Evolutionary conservation across 495 filamentous ascomycete genomes (phyloP).

Genomic region (Annulohypoxylon maeteangense): DNA sequence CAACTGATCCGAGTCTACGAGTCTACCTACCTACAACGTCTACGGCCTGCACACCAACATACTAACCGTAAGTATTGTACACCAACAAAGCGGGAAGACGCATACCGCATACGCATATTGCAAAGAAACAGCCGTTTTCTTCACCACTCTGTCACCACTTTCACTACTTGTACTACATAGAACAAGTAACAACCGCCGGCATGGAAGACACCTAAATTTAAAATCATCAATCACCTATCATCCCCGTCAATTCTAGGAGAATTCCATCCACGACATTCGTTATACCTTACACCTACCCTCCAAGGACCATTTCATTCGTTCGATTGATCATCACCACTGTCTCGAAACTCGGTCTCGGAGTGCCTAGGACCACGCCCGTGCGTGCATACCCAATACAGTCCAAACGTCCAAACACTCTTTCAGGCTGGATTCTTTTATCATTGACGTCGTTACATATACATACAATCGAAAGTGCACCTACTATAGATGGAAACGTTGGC

Average conservation of each 20-base stretch:
- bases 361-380: conserved; percentile 27
- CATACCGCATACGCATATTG: conserved; percentile 21
- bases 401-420: background rate
- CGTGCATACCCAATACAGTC: conserved; percentile 21
- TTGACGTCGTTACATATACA: conserved; percentile 13
- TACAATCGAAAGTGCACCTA: conserved; percentile 9
- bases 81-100: conserved; percentile 26
- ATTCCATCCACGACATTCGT: conserved; percentile 21
- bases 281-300: conserved; percentile 4
- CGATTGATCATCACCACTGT: conserved; percentile 19
- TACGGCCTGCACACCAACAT: background rate
- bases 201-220: conserved; percentile 32
- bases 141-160: background rate
- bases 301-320: conserved; percentile 25
- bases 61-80: no score
- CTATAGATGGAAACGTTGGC: conserved; percentile 14
- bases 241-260: background rate
- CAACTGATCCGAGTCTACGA: conserved; percentile 19
- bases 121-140: conserved; percentile 16
- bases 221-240: conserved; percentile 5
- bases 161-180: conserved; percentile 9
- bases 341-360: conserved; percentile 30
- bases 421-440: conserved; percentile 9
- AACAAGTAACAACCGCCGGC: conserved; percentile 21
- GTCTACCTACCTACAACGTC: background rate